Base-by-base conservation (phyloP, 2,329 filamentous ascomycete species). In the Alternaria hordeiaustralica region DNA sequence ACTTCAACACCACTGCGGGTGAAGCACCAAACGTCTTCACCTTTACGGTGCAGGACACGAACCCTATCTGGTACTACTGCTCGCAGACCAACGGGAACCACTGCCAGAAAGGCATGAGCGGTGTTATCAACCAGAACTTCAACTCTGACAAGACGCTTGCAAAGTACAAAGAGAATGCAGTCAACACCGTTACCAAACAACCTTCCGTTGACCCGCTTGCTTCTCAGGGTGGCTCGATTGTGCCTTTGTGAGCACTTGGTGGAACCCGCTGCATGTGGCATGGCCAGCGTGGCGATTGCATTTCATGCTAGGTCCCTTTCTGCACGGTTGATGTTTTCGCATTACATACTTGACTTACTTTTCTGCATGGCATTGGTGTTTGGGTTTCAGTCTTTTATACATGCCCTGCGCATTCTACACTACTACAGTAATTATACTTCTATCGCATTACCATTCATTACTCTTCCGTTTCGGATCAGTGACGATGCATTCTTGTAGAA, bases 31-130 rank as follows among this genome's bases (percentile, higher is more conserved):
- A 59, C 10, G 88, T 89, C 54, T 95, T 89, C 80, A 91, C 88
- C 58, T 82, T 94, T 71, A 84, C 84, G 76, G 82, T 95, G 75
- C 88, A 89, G 74, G 84, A 87, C 79, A 88, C 86, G 50, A 88
- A 85, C 28, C 92, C 92, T n/a, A 84, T 94, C 71, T 95, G 92
- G 91, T 82, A 92, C 65, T 94, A 90, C 84, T 94, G 92, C 81
- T 87, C 87, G 25, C 89, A 93, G 80, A 87, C 79, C 36, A 86
- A 83, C 68, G 73, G 70, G 0, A 64, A 71, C 10, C 92, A 95
- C 82, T 95, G 92, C 80, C 87, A 93, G 80, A 83, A 76, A 53
- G 90, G 90, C 58, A 93, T 93, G 90, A 84, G 84, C 58, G 89
- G 91, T 82, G 90, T 92, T 15, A 88, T 93, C 75, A 93, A 94